Conservation (phyloP, 176 grass and related monocot species). For the Panicum miliaceum region DNA sequence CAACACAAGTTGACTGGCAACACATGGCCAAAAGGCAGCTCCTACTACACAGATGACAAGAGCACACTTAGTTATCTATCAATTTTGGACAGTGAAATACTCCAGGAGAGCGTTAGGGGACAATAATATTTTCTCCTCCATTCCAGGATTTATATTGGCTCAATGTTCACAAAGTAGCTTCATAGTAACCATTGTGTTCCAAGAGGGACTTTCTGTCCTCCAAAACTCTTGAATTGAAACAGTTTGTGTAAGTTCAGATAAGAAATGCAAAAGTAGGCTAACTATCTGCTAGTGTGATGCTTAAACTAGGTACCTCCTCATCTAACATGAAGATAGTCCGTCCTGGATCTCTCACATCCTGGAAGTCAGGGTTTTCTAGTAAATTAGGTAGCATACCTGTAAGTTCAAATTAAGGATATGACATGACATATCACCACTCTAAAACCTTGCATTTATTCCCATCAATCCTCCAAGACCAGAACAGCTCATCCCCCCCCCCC, state of each 20-base stretch:
- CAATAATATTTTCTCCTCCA: too few relatives aligned
- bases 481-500: too few relatives aligned
- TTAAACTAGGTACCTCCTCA: slow-evolving; percentile 48
- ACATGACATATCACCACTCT: neutral
- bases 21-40: too few relatives aligned
- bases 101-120: too few relatives aligned
- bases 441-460: neutral
- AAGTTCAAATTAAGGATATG: slow-evolving; percentile 3
- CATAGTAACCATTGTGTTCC: neutral
- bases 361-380: slow-evolving; percentile 51
- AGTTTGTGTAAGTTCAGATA: too few relatives aligned
- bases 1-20: too few relatives aligned
- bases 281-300: neutral
- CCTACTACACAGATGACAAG: too few relatives aligned
- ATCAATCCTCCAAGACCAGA: too few relatives aligned
- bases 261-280: neutral
- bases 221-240: neutral
- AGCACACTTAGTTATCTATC: too few relatives aligned
- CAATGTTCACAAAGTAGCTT: neutral
- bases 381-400: slow-evolving; percentile 62
- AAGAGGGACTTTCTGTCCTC: neutral
- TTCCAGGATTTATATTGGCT: neutral
- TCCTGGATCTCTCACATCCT: slow-evolving; percentile 53
- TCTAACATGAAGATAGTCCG: slow-evolving; percentile 60
- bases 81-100: neutral